A percentile compares a stretch with the other conserved stretches of the same genome.
phyloP scores from a whole-genome alignment of 163 green algal genomes.

The Chlamydomonas reinhardtii region DNA sequence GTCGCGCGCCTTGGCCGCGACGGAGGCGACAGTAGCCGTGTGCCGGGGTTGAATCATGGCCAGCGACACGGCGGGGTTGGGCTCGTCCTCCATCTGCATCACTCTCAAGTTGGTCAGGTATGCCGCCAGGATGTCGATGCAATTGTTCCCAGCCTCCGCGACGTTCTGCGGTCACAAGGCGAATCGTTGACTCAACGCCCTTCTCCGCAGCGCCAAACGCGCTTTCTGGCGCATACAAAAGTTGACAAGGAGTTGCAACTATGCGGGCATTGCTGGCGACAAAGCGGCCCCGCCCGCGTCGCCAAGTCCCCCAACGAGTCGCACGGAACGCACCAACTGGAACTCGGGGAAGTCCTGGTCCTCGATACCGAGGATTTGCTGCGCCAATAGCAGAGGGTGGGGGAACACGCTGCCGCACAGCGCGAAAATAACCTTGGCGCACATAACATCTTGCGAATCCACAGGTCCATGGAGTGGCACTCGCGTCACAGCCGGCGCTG shows the following conservation, averaged over 20 bases:
- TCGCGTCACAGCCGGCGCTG: conserved; percentile 2
- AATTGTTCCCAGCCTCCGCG: conserved; percentile 46
- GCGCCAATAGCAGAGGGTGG: conserved; percentile 27
- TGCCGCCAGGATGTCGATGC: conserved; percentile 42
- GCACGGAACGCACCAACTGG: conserved; percentile 18
- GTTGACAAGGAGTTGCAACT: too few relatives aligned
- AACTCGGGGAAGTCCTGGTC: conserved; percentile 50
- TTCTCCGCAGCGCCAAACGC: too few relatives aligned
- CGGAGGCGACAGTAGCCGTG: conserved; percentile 15
- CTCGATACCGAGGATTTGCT: conserved; percentile 40
- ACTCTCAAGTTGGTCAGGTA: conserved; percentile 45
- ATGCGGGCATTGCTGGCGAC: too few relatives aligned
- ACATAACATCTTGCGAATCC: conserved; percentile 34
- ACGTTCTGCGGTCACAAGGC: conserved; percentile 22
- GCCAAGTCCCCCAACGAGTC: too few relatives aligned
- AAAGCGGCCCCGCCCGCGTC: too few relatives aligned
- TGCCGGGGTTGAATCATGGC: conserved; percentile 45
- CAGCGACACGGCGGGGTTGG: conserved; percentile 38
- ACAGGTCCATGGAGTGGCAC: conserved; percentile 36
- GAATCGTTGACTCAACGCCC: too few relatives aligned
- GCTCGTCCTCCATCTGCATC: conserved; percentile 46
- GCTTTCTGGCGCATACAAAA: too few relatives aligned
- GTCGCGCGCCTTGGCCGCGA: conserved; percentile 43
- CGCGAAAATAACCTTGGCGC: conserved; percentile 39
- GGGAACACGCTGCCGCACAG: conserved; percentile 42